These are phyloP conservation scores for Nothophytophthora sp. DNA, from an alignment of 352 stramenopile genomes.

Conservation along the genomic window DNA sequence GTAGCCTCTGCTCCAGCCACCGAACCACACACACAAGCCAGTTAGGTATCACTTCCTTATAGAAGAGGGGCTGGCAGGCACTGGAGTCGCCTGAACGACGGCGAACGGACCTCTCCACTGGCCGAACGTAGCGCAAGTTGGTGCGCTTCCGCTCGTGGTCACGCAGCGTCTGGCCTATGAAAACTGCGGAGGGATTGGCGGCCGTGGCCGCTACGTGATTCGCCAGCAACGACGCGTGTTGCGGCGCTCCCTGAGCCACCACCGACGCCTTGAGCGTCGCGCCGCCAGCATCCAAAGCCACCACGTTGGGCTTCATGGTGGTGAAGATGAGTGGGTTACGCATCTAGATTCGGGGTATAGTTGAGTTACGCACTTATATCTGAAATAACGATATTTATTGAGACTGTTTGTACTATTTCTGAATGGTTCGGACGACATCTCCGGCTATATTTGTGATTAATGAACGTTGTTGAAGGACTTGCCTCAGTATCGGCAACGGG, in stretches of 20 bases:
- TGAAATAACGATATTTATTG: no score
- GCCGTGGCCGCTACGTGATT: constrained; percentile 50
- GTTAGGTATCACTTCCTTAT: no score
- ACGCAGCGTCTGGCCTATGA: constrained; percentile 49
- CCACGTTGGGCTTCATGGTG: constrained; percentile 36
- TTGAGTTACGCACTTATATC: no score
- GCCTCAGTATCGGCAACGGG: no score
- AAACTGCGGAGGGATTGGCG: constrained; percentile 15
- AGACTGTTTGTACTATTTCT: no score
- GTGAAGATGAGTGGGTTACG: no score
- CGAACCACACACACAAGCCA: not conserved
- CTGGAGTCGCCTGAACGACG: constrained; percentile 1
- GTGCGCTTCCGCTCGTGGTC: constrained; percentile 55
- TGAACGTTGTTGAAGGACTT: no score
- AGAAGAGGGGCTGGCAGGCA: no score
- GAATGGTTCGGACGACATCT: no score
- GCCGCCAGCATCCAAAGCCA: constrained; percentile 62
- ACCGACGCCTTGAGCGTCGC: constrained; percentile 67
- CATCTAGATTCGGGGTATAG: no score
- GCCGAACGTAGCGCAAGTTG: constrained; percentile 46
- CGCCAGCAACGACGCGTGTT: constrained; percentile 23
- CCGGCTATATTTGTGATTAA: no score
- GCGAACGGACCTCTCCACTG: constrained; percentile 37
- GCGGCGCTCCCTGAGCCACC: constrained; percentile 9
- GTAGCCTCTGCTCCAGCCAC: constrained; percentile 49